These are phyloP conservation scores for Jatropha multifida DNA, from an alignment of 441 rosid genomes.

Conservation along the genomic window DNA sequence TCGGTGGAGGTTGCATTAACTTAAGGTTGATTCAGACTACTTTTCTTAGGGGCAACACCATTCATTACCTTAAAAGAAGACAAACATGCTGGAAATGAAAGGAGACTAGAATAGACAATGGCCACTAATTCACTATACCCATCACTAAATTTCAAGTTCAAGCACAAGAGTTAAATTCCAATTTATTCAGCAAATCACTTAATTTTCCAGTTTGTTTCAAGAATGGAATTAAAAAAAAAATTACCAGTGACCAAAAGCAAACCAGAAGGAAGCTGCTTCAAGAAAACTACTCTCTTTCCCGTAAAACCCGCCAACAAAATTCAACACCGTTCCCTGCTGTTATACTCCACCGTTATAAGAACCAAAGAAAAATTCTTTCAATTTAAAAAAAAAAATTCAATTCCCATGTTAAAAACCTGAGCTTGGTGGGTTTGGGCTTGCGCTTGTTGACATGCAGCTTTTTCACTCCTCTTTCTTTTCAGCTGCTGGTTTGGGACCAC, in stretches of 20 bases:
- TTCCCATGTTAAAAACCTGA: constrained; percentile 40
- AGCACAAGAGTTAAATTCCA: too few species aligned
- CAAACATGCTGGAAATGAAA: neutral
- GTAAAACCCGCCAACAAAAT: constrained; percentile 75
- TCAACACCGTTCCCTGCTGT: constrained; percentile 69
- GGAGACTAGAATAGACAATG: neutral
- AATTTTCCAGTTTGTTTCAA: neutral
- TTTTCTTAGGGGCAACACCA: constrained; percentile 57
- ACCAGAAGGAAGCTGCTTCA: constrained; percentile 81
- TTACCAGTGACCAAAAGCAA: constrained; percentile 69
- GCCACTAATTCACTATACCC: too few species aligned
- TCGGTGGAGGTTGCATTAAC: constrained; percentile 71
- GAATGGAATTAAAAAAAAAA: neutral
- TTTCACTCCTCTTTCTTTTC: constrained; percentile 44
- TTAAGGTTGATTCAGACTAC: constrained; percentile 70
- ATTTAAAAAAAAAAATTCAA: too few species aligned
- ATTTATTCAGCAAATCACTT: too few species aligned
- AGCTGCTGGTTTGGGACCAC: constrained; percentile 50
- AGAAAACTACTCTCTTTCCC: constrained; percentile 82
- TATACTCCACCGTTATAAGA: constrained; percentile 41
- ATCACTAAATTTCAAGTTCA: too few species aligned
- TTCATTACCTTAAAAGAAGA: constrained; percentile 28
- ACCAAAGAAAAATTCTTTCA: neutral
- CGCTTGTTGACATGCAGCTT: constrained; percentile 61
- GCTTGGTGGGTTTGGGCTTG: constrained; percentile 72